Evolutionary conservation across 768 basidiomycete species (phyloP).

Genomic region (Pisolithus sp.): DNA sequence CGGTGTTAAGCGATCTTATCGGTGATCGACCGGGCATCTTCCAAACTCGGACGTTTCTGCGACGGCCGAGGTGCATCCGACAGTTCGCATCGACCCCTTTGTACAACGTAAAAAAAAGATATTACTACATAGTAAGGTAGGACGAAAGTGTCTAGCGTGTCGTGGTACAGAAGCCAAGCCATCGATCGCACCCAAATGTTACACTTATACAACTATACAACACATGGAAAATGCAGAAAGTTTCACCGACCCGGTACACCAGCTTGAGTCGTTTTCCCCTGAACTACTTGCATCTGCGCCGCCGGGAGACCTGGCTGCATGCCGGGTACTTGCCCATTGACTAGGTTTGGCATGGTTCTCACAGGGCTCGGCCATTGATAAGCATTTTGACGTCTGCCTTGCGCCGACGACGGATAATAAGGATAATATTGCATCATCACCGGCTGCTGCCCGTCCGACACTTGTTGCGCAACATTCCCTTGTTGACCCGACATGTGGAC

Average conservation of each 20-base stretch:
- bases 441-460: constrained; percentile 23
- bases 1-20: neutral
- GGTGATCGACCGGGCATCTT: neutral
- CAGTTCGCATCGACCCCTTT: neutral
- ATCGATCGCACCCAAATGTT: neutral
- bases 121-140: neutral
- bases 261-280: constrained; percentile 28
- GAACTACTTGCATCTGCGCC: constrained; percentile 24
- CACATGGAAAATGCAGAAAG: constrained; percentile 1
- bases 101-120: neutral
- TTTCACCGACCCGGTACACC: constrained; percentile 30
- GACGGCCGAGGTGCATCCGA: no score
- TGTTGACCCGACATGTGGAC: constrained; percentile 21
- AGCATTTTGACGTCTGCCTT: constrained; percentile 15
- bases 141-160: neutral
- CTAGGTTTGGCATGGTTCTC: constrained; percentile 10
- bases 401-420: constrained; percentile 16
- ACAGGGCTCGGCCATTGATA: constrained; percentile 16
- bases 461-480: constrained; percentile 22
- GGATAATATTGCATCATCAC: constrained; percentile 27
- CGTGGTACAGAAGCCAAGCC: neutral
- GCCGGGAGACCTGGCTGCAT: constrained; percentile 27
- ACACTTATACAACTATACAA: constrained; percentile 4
- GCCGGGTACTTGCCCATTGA: constrained; percentile 20
- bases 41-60: neutral